phyloP scores from a whole-genome alignment of 306 rosid species.

The Cercis canadensis region DNA sequence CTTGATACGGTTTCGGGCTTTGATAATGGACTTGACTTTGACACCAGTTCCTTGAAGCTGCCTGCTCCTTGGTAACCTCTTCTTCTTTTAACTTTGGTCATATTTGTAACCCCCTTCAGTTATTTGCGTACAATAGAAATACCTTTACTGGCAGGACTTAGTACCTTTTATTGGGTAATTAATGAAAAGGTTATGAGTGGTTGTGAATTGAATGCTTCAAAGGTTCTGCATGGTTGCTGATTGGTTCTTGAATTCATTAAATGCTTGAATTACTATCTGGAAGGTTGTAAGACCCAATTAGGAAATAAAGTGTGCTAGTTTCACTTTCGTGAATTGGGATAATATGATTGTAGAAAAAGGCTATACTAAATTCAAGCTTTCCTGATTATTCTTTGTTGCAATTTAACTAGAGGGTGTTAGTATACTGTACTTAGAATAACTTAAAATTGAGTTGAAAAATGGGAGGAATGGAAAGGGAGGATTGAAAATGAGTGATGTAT shows the following conservation, averaged over 20 bases:
- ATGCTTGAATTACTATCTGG: constrained; percentile 27
- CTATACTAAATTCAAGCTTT: constrained; percentile 4
- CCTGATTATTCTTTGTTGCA: constrained; percentile 9
- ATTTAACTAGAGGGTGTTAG: constrained; percentile 8
- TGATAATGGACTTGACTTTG: constrained; percentile 37
- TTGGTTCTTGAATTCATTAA: not conserved
- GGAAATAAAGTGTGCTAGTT: not conserved
- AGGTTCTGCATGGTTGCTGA: not conserved
- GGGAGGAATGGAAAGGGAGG: not conserved
- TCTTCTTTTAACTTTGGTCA: not conserved
- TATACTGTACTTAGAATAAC: constrained; percentile 8
- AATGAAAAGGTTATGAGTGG: not conserved
- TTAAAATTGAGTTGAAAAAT: not conserved
- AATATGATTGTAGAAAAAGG: not conserved
- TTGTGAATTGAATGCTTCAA: constrained; percentile 23
- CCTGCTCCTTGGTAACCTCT: constrained; percentile 79
- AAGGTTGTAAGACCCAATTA: not conserved
- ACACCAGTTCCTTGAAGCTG: constrained; percentile 55
- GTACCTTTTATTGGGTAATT: constrained; percentile 1
- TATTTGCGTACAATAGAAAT: not conserved
- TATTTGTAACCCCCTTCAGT: not conserved
- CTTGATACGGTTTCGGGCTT: constrained; percentile 45
- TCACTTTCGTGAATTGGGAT: not conserved
- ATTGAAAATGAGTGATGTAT: constrained; percentile 6
- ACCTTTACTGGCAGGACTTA: not conserved